Percentiles rank a stretch among this genome's conserved stretches.
Conservation (phyloP, 2,329 filamentous ascomycete species). For the Paramyrothecium roridum region DNA sequence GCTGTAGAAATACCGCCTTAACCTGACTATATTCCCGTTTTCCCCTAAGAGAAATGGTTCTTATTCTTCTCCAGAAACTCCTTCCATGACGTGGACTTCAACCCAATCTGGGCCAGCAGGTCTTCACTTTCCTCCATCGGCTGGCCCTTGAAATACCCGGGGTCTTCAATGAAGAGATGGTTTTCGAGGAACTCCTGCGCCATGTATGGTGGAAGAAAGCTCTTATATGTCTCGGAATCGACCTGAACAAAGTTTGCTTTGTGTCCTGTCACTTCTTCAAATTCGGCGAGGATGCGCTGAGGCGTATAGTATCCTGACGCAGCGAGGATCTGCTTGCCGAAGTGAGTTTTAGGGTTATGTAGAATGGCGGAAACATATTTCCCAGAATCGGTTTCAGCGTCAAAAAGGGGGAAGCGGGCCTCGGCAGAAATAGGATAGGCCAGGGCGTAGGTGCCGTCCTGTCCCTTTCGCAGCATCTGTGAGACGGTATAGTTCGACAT, state of each 20-base stretch:
- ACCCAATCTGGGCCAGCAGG: constrained; percentile 23
- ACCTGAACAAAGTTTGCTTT: constrained; percentile 25
- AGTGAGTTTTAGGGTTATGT: constrained; percentile 16
- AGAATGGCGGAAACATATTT: constrained; percentile 31
- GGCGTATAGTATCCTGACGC: constrained; percentile 33
- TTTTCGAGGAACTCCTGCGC: constrained; percentile 38
- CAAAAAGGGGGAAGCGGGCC: constrained; percentile 33
- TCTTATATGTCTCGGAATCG: constrained; percentile 29
- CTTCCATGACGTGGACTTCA: constrained; percentile 32
- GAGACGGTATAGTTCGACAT: constrained; percentile 46
- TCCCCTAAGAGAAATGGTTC: not conserved
- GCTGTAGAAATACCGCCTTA: constrained; percentile 45
- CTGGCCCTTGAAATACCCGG: constrained; percentile 36
- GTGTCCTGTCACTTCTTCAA: constrained; percentile 29
- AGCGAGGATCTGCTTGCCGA: constrained; percentile 30
- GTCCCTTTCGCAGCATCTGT: constrained; percentile 20
- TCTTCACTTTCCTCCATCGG: constrained; percentile 25
- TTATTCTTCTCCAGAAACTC: constrained; percentile 29
- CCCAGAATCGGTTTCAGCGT: constrained; percentile 34
- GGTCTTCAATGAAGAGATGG: constrained; percentile 34
- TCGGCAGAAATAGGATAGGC: constrained; percentile 22
- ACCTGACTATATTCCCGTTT: constrained; percentile 41
- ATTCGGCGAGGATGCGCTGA: constrained; percentile 25
- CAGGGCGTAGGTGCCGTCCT: constrained; percentile 22
- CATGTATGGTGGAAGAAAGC: constrained; percentile 21